Evolutionary conservation across 768 basidiomycete species (phyloP), one percentile per base, ranked within the genome.

Genomic region (button mushroom (Agaricus bisporus)): DNA sequence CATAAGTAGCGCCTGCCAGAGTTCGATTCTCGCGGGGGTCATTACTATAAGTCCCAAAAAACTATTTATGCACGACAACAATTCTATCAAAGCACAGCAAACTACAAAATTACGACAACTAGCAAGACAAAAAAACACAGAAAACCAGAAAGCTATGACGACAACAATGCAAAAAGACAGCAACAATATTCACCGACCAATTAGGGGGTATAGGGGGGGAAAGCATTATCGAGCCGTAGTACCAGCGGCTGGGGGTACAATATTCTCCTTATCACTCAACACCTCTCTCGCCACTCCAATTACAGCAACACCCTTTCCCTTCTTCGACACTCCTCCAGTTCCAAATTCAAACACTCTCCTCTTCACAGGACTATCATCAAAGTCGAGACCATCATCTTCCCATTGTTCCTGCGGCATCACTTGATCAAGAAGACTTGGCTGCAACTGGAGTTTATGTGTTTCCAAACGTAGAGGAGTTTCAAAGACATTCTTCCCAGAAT

Each of bases 341-440:
- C 39, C 52, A 59, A 26, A 55, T 41, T 18, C 54, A 51, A 15
- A 39, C 48, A 47, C 57, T 58, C 65, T 60, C 59, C 58, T 55
- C 48, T 56, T 48, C 49, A 49, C 55, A 20, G 8, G 26, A 14
- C n/a, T 17, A 39, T 22, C 57, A 49, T 69, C 67, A 55, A 69
- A 64, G 52, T 67, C 67, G 1, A 75, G 36, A 60, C 67, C 75
- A 64, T 81, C 82, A 56, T 67, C 60, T 28, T 66, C 70, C 74
- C 71, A 79, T n/a, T 76, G 75, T 46, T 80, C 79, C 58, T 81
- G 81, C 25, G 77, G 80, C 65, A 72, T 76, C 59, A 66, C 76
- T 63, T 85, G 81, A 61, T 83, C 83, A 58, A 85, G 61, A 59
- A 85, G 63, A 58, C 79, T 81, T 26, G 72, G 78, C 43, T 79